Conservation (phyloP, 2,329 filamentous ascomycete species). For the Calonectria ilicicola region DNA sequence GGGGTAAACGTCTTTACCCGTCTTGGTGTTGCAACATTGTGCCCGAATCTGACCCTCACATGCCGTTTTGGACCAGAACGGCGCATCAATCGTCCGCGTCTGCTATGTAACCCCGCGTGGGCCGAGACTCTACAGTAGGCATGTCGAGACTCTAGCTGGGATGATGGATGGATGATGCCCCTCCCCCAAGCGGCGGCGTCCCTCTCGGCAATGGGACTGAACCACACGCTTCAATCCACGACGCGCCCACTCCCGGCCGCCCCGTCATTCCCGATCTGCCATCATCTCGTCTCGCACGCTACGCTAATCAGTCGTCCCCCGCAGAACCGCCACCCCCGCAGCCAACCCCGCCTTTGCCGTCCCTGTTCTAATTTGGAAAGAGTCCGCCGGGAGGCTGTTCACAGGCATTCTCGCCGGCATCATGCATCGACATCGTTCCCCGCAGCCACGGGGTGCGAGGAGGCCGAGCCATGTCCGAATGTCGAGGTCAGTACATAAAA, state of each 20-base stretch:
- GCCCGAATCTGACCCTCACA: not conserved
- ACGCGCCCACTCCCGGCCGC: not conserved
- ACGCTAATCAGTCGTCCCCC: not conserved
- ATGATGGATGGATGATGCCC: no score
- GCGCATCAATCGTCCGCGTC: not conserved
- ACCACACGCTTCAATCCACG: not conserved
- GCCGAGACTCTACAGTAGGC: not conserved
- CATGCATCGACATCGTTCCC: slow-evolving; percentile 3
- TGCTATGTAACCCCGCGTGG: not conserved
- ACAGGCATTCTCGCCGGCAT: slow-evolving; percentile 23
- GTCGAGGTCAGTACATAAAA: slow-evolving; percentile 16
- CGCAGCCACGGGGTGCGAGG: slow-evolving; percentile 15
- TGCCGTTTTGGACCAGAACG: not conserved
- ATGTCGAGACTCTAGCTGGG: no score
- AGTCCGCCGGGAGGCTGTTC: slow-evolving; percentile 16
- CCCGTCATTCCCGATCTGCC: not conserved
- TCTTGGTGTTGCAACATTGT: slow-evolving; percentile 15
- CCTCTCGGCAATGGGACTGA: not conserved
- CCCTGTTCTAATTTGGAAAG: slow-evolving; percentile 21
- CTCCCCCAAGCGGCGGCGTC: not conserved
- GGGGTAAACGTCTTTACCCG: slow-evolving; percentile 12
- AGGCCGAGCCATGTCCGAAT: slow-evolving; percentile 28
- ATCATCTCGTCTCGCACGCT: not conserved
- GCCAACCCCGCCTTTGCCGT: slow-evolving; percentile 12
- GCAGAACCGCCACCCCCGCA: slow-evolving; percentile 20